phyloP scores from a whole-genome alignment of 441 rosid genomes.

The Corymbia calophylla region DNA sequence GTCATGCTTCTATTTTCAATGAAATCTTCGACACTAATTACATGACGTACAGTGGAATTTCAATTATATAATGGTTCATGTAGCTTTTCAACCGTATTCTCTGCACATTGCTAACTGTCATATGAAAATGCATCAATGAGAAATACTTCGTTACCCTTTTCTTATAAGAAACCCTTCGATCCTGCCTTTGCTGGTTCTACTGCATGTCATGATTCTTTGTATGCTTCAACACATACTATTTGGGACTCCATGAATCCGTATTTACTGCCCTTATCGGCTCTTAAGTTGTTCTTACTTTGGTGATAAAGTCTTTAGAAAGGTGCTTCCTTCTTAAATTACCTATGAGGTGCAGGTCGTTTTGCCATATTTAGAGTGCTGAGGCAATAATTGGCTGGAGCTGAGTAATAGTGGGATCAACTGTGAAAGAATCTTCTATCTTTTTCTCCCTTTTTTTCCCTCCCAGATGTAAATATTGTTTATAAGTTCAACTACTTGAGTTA shows the following conservation, averaged over 20 bases:
- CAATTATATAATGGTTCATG: background rate
- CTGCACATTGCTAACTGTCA: background rate
- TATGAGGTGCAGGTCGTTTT: background rate
- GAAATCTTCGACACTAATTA: background rate
- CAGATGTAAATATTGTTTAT: background rate
- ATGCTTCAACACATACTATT: background rate
- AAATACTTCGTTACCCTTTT: background rate
- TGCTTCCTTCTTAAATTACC: background rate
- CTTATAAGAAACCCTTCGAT: background rate
- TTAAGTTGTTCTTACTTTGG: background rate
- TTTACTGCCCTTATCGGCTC: background rate
- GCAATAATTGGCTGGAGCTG: background rate
- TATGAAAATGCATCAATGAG: background rate
- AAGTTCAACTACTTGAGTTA: background rate
- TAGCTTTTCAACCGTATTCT: background rate
- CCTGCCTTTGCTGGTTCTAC: background rate
- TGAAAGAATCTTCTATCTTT: background rate
- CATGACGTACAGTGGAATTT: background rate
- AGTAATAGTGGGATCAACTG: background rate
- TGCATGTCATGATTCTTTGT: background rate
- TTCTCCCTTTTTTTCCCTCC: background rate
- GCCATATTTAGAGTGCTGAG: background rate
- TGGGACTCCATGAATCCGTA: background rate
- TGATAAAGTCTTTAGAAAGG: background rate
- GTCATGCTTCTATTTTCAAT: background rate